These are phyloP conservation scores for Angophora floribunda DNA, from an alignment of 345 rosid genomes.

Conservation along the genomic window DNA sequence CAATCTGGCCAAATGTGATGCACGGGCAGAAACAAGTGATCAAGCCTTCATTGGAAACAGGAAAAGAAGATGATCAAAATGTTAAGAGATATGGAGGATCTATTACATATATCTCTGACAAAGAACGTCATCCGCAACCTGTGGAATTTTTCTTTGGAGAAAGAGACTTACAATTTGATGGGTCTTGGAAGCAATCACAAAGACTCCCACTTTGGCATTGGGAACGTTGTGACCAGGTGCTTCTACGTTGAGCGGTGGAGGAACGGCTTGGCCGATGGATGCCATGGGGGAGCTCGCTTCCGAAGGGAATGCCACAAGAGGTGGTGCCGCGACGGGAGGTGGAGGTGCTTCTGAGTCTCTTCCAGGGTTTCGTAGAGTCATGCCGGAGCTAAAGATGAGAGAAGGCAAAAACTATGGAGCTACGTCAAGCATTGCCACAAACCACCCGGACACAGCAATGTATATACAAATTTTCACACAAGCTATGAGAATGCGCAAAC, in stretches of 20 bases:
- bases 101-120: neutral
- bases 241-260: neutral
- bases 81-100: neutral
- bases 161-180: neutral
- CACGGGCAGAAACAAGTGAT: slow-evolving; percentile 8
- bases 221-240: neutral
- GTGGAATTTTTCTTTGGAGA: neutral
- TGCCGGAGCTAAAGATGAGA: too few relatives aligned
- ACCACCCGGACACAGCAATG: too few relatives aligned
- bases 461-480: too few relatives aligned
- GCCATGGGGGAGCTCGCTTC: neutral
- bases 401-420: too few relatives aligned
- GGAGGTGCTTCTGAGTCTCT: too few relatives aligned
- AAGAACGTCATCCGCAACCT: neutral
- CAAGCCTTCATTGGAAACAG: neutral
- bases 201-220: neutral
- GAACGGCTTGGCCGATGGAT: neutral
- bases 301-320: too few relatives aligned
- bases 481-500: too few relatives aligned
- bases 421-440: too few relatives aligned
- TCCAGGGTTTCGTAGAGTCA: too few relatives aligned
- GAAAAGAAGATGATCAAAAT: neutral
- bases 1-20: slow-evolving; percentile 12
- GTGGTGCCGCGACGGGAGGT: too few relatives aligned
- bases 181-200: slow-evolving; percentile 5